Percentiles rank a stretch among this genome's conserved stretches.
phyloP scores from a whole-genome alignment of 2,329 filamentous ascomycete species.

The Colletotrichum sp. region DNA sequence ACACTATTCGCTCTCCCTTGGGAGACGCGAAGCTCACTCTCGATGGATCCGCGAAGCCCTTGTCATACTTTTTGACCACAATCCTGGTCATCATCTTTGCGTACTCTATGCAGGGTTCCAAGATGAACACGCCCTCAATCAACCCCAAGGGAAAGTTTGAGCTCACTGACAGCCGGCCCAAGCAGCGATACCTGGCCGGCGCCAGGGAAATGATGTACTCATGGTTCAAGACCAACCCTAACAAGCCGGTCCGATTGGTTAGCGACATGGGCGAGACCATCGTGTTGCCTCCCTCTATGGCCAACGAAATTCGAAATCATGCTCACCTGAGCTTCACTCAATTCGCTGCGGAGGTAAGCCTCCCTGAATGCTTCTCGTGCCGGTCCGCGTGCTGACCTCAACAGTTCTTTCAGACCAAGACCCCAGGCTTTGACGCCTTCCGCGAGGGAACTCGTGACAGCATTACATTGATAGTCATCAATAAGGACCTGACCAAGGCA shows the following conservation, averaged over 20 bases:
- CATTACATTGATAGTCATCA: neutral
- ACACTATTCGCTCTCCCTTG: neutral
- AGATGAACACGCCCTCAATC: neutral
- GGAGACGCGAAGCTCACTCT: neutral
- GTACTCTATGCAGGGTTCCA: neutral
- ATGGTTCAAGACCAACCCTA: conserved; percentile 5
- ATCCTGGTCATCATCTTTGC: neutral
- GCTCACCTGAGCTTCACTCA: neutral
- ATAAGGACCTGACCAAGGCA: conserved; percentile 4
- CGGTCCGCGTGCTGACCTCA: too few relatives aligned
- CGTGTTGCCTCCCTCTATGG: neutral
- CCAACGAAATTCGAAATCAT: conserved; percentile 1
- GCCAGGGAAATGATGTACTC: neutral
- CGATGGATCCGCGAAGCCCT: neutral
- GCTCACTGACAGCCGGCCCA: neutral
- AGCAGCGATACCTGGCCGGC: neutral
- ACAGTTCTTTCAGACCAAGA: neutral
- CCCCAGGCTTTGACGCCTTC: neutral
- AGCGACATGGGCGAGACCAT: neutral
- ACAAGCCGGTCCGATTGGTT: neutral
- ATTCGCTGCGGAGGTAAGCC: neutral
- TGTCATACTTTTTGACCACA: conserved; percentile 5
- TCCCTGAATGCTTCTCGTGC: too few relatives aligned
- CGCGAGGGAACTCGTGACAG: neutral
- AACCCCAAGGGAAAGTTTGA: neutral